Percentiles rank a stretch among this genome's conserved stretches.
Evolutionary conservation across 306 rosid genomes (phyloP).

Genomic region (Leucaena leucocephala): DNA sequence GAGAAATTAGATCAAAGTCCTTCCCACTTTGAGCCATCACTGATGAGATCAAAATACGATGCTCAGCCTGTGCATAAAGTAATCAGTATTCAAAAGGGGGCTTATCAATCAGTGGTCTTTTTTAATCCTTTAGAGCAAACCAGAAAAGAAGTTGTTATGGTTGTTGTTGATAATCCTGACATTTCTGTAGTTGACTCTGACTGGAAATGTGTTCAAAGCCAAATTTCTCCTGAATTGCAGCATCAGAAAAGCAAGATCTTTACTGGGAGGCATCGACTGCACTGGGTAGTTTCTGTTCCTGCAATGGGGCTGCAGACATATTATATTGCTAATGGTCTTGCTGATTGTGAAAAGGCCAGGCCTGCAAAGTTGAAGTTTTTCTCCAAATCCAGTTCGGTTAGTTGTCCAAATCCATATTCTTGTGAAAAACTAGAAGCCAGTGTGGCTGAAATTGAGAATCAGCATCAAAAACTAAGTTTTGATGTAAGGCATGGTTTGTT

Average conservation of each 20-base stretch:
- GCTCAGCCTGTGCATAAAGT: conserved; percentile 83
- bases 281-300: conserved; percentile 83
- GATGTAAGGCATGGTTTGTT: conserved; percentile 69
- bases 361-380: conserved; percentile 69
- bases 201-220: conserved; percentile 82
- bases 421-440: conserved; percentile 59
- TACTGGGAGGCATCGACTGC: conserved; percentile 83
- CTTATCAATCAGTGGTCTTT: conserved; percentile 64
- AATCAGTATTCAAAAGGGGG: conserved; percentile 61
- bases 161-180: conserved; percentile 74
- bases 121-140: conserved; percentile 87
- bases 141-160: conserved; percentile 89
- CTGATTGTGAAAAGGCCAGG: conserved; percentile 72
- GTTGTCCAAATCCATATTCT: conserved; percentile 77
- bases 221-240: conserved; percentile 83
- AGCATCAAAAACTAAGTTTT: conserved; percentile 74
- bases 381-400: conserved; percentile 54
- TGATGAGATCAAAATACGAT: conserved; percentile 86
- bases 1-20: conserved; percentile 80
- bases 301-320: conserved; percentile 88
- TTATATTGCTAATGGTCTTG: conserved; percentile 65
- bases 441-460: conserved; percentile 70
- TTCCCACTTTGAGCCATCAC: conserved; percentile 76
- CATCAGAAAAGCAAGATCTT: conserved; percentile 69
- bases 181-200: conserved; percentile 75